Percentiles rank a stretch among this genome's conserved stretches.
Conservation (phyloP, 805 yeast genomes). For the Schwanniomyces polymorphus region DNA sequence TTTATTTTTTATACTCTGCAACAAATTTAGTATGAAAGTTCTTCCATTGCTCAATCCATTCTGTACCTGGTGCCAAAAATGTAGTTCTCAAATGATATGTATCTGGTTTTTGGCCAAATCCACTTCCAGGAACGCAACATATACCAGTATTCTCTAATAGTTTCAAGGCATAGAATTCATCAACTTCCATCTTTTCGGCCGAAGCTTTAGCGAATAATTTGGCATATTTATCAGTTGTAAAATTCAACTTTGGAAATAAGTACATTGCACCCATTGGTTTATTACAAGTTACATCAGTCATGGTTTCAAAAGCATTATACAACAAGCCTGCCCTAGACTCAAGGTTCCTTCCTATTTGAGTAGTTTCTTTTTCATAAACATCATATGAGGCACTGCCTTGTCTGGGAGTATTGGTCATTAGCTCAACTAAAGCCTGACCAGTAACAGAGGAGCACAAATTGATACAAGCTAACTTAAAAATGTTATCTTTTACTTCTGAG, state of each 20-base stretch:
- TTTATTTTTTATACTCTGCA: constrained; percentile 42
- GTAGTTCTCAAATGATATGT: constrained; percentile 95
- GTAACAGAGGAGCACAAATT: constrained; percentile 92
- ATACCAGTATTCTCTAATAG: constrained; percentile 87
- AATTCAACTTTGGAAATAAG: constrained; percentile 75
- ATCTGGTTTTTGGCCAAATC: constrained; percentile 90
- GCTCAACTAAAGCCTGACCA: constrained; percentile 90
- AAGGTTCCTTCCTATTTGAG: constrained; percentile 61
- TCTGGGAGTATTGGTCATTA: constrained; percentile 91
- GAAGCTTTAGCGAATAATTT: constrained; percentile 64
- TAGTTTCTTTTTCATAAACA: constrained; percentile 61
- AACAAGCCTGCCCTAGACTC: constrained; percentile 61
- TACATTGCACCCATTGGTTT: constrained; percentile 98
- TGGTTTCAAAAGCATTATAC: constrained; percentile 65
- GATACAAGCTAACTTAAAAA: constrained; percentile 86
- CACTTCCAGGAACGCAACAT: constrained; percentile 96
- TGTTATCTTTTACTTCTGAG: constrained; percentile 63
- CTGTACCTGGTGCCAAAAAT: constrained; percentile 91
- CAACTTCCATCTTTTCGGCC: constrained; percentile 59
- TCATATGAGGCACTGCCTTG: constrained; percentile 75
- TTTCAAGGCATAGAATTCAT: constrained; percentile 85
- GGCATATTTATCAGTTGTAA: constrained; percentile 48
- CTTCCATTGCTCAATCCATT: constrained; percentile 81
- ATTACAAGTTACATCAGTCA: constrained; percentile 86
- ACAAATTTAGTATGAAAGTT: constrained; percentile 77